Evolutionary conservation across 2,329 filamentous ascomycete genomes (phyloP), one percentile per base, ranked within the genome.

Genomic region (Furcasterigmium sp.): DNA sequence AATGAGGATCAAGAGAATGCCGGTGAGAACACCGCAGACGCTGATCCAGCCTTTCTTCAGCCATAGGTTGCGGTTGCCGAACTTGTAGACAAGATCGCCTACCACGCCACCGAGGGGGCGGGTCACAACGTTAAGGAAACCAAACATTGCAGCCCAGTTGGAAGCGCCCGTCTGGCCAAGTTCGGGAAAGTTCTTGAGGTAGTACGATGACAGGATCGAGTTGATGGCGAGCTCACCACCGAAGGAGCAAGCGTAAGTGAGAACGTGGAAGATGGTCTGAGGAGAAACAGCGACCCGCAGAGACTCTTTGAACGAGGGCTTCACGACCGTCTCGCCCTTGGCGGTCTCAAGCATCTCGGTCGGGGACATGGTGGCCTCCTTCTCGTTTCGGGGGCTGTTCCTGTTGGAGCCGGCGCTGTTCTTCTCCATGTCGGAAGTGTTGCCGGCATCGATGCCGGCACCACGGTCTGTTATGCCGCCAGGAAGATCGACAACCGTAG

Each of bases 91-190:
- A 2, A 69, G 25, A 53, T 82, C 79, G 8, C 72, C 64, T 18
- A 76, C 50, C 17, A 74, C 66, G 39, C 85, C 85, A 38, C 85
- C 84, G 0, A 83, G 61, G 0, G 85, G 84, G 2, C 85, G 73
- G 30, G 78, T 82, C 42, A 82, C 59, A 42, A 87, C 64, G 67
- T 89, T 89, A 51, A 88, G 73, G 43, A 89, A 81, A 20, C 84
- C 85, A 59, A 87, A 89, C 71, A 87, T 86, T 51, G 85, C 61
- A 13, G 84, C 84, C 74, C 82, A 80, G 59, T 75, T 73, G 49
- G 77, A 72, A 0, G 77, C 72, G 13, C 64, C 61, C 2, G 79
- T 80, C 59, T 82, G 73, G 15, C 68, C 67, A 2, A 82, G 69
- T n/a, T 56, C 43, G 2, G 77, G 76, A 58, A 81, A 82, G 64